Evolutionary conservation across 2,329 filamentous ascomycete species (phyloP).

Genomic region (Septoria petroselini): DNA sequence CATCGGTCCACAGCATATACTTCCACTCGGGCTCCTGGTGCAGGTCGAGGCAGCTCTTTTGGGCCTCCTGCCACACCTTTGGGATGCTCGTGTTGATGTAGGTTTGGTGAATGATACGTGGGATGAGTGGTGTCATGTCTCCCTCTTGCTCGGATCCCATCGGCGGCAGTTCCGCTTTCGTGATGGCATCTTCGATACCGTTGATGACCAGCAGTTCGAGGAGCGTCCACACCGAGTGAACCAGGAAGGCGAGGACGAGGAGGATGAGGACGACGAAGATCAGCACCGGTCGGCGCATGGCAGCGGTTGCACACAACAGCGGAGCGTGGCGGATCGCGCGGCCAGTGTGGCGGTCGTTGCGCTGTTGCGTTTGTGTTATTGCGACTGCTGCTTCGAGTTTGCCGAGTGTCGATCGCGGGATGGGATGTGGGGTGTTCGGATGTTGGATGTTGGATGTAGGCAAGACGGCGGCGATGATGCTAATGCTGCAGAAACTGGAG

Average conservation of each 20-base stretch:
- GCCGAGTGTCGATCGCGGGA: not conserved
- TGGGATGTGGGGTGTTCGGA: too few species aligned
- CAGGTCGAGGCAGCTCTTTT: conserved; percentile 63
- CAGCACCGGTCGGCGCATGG: conserved; percentile 59
- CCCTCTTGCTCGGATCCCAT: conserved; percentile 53
- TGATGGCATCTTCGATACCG: conserved; percentile 64
- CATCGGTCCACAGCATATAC: conserved; percentile 80
- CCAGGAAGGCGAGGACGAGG: conserved; percentile 60
- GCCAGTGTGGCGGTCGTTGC: not conserved
- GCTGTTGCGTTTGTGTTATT: not conserved
- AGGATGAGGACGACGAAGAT: conserved; percentile 65
- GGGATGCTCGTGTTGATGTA: conserved; percentile 70
- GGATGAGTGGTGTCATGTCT: conserved; percentile 59
- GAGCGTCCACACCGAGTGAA: conserved; percentile 68
- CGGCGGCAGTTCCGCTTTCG: conserved; percentile 62
- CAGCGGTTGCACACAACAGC: conserved; percentile 28
- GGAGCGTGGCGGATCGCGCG: not conserved
- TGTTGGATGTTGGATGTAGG: too few species aligned
- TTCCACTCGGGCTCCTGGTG: conserved; percentile 61
- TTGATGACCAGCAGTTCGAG: conserved; percentile 67
- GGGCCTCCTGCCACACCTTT: conserved; percentile 61
- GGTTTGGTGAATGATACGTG: conserved; percentile 75
- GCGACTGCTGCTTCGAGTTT: not conserved
- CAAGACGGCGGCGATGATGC: too few species aligned
- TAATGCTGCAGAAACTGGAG: too few species aligned